phyloP scores from a whole-genome alignment of 306 rosid genomes.

The Casuarina glauca region DNA sequence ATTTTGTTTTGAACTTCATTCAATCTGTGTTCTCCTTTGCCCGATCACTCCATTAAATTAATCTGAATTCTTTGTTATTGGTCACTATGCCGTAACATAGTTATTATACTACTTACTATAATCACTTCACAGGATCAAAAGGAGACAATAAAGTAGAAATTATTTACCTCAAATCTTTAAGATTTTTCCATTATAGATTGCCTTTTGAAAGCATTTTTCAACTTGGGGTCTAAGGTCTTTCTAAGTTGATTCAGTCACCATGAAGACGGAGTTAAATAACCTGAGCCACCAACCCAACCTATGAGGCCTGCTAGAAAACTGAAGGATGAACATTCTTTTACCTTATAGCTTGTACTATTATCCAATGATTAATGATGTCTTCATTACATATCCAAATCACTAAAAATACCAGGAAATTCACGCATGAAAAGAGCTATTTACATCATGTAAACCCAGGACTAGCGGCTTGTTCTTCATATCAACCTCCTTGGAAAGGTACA shows the following conservation, averaged over 20 bases:
- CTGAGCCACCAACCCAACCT: neutral
- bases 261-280: neutral
- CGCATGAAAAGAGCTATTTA: neutral
- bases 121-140: neutral
- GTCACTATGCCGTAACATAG: neutral
- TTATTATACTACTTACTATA: neutral
- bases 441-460: neutral
- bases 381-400: too few species aligned
- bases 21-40: neutral
- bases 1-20: neutral
- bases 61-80: neutral
- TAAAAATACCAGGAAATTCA: neutral
- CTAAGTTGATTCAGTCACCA: neutral
- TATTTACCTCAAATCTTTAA: neutral
- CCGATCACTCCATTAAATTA: neutral
- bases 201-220: neutral
- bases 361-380: too few species aligned
- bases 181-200: neutral
- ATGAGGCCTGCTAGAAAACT: too few species aligned
- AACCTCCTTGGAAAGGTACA: neutral
- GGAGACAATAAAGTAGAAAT: neutral
- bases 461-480: neutral
- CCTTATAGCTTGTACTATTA: too few species aligned
- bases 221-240: too few species aligned
- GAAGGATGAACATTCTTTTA: too few species aligned